Evolutionary conservation across 495 filamentous ascomycete species (phyloP).

Genomic region (Penicillium verhagenii): DNA sequence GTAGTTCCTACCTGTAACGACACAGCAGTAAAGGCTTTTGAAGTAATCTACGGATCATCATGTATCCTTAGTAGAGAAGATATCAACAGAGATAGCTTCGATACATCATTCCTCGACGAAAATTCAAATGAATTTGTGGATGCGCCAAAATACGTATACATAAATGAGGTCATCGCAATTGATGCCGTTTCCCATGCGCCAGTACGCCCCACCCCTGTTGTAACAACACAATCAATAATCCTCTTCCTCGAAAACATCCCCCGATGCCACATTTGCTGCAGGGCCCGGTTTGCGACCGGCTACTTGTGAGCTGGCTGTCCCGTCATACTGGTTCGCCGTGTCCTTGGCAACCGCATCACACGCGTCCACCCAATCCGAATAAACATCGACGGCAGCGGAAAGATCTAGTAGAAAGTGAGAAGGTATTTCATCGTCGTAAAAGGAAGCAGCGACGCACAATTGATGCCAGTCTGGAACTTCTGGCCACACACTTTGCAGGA

Average conservation of each 20-base stretch:
- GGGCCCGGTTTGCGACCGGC: constrained; percentile 23
- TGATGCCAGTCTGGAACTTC: constrained; percentile 85
- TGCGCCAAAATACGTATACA: constrained; percentile 7
- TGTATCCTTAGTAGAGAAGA: background rate
- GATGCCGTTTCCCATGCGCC: constrained; percentile 20
- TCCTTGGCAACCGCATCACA: constrained; percentile 79
- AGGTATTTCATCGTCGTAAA: background rate
- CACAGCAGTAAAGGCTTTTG: background rate
- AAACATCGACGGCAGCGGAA: constrained; percentile 88
- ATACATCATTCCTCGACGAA: background rate
- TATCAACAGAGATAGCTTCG: background rate
- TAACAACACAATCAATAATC: constrained; percentile 28
- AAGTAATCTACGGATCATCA: background rate
- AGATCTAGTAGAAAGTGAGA: constrained; percentile 58
- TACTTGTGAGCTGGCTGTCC: constrained; percentile 22
- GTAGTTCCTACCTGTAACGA: constrained; percentile 34
- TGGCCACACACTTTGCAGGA: constrained; percentile 93
- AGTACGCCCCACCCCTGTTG: constrained; percentile 18
- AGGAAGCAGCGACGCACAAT: constrained; percentile 62
- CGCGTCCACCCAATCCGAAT: constrained; percentile 97
- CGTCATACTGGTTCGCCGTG: constrained; percentile 53
- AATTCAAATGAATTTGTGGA: constrained; percentile 7
- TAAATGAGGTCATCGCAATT: constrained; percentile 12
- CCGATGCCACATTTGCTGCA: constrained; percentile 11
- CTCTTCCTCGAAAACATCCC: constrained; percentile 27